These are phyloP conservation scores for Microstegium vimineum DNA, from an alignment of 176 grass and related monocot genomes.

Conservation along the genomic window DNA sequence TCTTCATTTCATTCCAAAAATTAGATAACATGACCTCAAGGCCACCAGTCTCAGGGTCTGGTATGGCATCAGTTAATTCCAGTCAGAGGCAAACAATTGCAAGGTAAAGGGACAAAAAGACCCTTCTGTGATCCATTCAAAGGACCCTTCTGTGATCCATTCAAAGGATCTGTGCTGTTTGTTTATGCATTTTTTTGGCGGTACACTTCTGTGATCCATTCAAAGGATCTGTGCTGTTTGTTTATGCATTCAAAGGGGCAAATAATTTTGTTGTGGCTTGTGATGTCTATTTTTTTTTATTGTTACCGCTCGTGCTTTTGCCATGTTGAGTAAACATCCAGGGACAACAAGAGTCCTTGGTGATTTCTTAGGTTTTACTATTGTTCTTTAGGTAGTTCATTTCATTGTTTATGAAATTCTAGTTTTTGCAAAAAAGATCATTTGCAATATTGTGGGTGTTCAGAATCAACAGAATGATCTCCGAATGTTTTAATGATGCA, in stretches of 20 bases:
- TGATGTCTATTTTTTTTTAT: neutral
- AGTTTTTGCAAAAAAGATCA: neutral
- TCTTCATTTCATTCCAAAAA: slow-evolving; percentile 19
- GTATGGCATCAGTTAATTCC: slow-evolving; percentile 39
- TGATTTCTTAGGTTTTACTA: neutral
- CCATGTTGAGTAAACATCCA: neutral
- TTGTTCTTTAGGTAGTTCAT: neutral
- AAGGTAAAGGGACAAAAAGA: slow-evolving; percentile 43
- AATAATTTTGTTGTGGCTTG: neutral
- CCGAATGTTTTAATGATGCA: neutral
- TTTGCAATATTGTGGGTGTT: neutral
- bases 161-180: no score
- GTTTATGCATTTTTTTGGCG: no score
- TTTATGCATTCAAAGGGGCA: no score
- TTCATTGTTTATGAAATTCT: neutral
- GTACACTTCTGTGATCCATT: no score
- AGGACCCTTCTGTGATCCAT: no score
- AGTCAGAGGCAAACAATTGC: slow-evolving; percentile 47
- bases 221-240: neutral
- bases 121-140: neutral
- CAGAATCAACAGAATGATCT: neutral
- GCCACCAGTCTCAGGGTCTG: slow-evolving; percentile 52
- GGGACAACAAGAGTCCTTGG: neutral
- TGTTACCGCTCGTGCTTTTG: neutral
- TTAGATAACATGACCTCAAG: slow-evolving; percentile 43